Percentiles rank a stretch among this genome's conserved stretches.
phyloP scores from a whole-genome alignment of 163 green algal genomes.

The Coccomyxa subellipsoidea region DNA sequence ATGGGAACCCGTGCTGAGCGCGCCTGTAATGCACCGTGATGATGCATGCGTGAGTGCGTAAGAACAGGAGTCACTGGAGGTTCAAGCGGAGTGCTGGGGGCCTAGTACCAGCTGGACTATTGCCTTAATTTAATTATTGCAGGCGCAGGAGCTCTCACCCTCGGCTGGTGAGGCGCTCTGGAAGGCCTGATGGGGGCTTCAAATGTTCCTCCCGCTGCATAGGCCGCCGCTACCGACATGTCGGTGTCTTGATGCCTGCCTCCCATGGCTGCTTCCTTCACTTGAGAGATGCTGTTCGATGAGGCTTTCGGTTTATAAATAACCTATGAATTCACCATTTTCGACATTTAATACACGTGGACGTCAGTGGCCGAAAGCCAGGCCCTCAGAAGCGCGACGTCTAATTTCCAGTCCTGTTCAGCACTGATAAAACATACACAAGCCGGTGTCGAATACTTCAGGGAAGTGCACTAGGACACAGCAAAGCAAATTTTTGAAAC shows the following conservation, averaged over 20 bases:
- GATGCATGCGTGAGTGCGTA: background rate
- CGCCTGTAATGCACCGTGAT: background rate
- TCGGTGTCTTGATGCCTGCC: background rate
- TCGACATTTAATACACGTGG: background rate
- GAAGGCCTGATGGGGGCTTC: background rate
- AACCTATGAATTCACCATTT: background rate
- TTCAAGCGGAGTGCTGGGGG: too few species aligned
- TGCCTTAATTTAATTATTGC: too few species aligned
- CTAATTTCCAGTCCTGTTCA: too few species aligned
- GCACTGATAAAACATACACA: too few species aligned
- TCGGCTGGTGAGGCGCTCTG: background rate
- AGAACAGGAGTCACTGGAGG: too few species aligned
- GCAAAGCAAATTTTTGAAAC: too few species aligned
- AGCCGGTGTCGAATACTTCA: too few species aligned
- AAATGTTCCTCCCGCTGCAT: background rate
- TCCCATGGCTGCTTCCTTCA: background rate
- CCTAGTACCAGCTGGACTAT: too few species aligned
- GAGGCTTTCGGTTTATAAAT: background rate
- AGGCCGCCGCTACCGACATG: slow-evolving; percentile 3
- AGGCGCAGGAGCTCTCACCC: background rate
- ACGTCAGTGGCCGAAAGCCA: too few species aligned
- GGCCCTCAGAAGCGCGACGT: too few species aligned
- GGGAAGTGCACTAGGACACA: too few species aligned
- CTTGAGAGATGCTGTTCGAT: background rate
- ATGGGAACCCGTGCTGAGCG: background rate